phyloP scores from a whole-genome alignment of 2,329 filamentous ascomycete species.

The Diaporthe longicolla region DNA sequence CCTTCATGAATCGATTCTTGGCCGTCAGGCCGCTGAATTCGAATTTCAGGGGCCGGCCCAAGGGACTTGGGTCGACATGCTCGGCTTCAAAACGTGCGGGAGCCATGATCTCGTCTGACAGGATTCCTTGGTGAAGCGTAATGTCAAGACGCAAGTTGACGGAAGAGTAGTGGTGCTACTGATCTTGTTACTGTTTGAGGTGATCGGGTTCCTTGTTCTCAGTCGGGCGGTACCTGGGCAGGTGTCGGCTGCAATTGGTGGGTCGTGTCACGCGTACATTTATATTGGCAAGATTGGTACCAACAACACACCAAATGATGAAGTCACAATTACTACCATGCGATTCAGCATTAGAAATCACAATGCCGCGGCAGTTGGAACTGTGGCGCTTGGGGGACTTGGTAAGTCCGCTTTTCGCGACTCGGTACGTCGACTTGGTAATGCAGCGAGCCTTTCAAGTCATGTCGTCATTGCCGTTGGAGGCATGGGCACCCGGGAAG shows the following conservation, averaged over 20 bases:
- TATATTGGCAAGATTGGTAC: background rate
- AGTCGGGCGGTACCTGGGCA: too few species aligned
- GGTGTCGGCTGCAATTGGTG: background rate
- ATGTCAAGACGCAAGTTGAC: background rate
- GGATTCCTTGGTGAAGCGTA: background rate
- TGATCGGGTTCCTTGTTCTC: background rate
- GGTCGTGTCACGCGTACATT: background rate
- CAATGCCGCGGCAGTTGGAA: background rate
- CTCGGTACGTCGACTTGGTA: background rate
- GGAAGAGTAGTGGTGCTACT: too few species aligned
- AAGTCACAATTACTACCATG: constrained; percentile 21
- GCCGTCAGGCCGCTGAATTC: constrained; percentile 68
- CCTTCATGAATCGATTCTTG: constrained; percentile 77
- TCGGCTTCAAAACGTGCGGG: constrained; percentile 39
- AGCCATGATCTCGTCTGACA: constrained; percentile 25
- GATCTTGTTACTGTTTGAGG: background rate
- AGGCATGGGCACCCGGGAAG: background rate
- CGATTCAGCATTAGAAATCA: constrained; percentile 28
- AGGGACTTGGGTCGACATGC: constrained; percentile 49
- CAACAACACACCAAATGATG: background rate
- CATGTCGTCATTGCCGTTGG: constrained; percentile 29
- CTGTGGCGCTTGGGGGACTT: constrained; percentile 19
- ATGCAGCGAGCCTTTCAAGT: background rate
- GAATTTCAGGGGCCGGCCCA: constrained; percentile 63
- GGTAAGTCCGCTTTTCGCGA: constrained; percentile 22